Conservation (phyloP, 345 rosid species). For the Physaria fendleri region DNA sequence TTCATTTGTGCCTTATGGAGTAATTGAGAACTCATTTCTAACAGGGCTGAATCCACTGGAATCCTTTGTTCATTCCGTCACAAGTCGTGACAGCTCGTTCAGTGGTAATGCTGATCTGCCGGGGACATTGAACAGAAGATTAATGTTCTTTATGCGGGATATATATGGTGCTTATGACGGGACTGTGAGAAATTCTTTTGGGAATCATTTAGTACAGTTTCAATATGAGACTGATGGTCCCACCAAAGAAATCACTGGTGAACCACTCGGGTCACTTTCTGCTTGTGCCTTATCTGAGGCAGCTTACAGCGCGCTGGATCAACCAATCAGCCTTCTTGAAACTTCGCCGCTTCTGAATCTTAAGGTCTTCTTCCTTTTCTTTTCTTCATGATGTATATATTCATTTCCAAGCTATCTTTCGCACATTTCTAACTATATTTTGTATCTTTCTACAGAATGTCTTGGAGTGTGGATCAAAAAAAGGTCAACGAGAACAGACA, state of each 20-base stretch:
- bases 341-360: constrained; percentile 30
- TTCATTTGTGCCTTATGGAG: constrained; percentile 63
- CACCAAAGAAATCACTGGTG: constrained; percentile 42
- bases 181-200: constrained; percentile 75
- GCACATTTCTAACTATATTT: neutral
- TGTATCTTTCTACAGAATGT: constrained; percentile 44
- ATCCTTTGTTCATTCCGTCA: constrained; percentile 80
- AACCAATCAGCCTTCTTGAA: constrained; percentile 78
- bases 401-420: neutral
- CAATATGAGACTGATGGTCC: constrained; percentile 38
- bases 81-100: constrained; percentile 73
- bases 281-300: constrained; percentile 92
- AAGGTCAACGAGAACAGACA: constrained; percentile 46
- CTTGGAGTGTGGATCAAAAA: constrained; percentile 77
- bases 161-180: constrained; percentile 70
- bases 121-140: constrained; percentile 69
- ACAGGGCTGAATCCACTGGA: constrained; percentile 78
- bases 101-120: constrained; percentile 97
- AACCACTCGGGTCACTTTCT: constrained; percentile 71
- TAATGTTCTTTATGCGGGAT: constrained; percentile 90
- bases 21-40: constrained; percentile 64
- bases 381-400: neutral
- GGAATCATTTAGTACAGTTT: constrained; percentile 74
- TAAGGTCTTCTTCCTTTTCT: constrained; percentile 29
- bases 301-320: constrained; percentile 93